Evolutionary conservation across 257 asterid genomes (phyloP).

Genomic region (Cynanchum wilfordii): DNA sequence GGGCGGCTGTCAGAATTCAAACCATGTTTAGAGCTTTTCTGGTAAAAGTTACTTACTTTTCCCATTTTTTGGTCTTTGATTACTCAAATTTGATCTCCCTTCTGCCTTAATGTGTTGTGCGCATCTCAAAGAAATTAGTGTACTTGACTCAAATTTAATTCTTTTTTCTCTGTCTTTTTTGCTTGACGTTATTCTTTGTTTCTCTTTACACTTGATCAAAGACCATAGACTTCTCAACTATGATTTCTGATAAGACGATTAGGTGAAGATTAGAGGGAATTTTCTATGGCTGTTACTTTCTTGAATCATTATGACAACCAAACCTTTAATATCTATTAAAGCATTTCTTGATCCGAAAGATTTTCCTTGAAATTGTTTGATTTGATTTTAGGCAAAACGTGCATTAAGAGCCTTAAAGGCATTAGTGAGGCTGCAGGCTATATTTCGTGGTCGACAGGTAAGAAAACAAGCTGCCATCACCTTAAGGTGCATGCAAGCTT

Average conservation of each 20-base stretch:
- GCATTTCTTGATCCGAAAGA: background rate
- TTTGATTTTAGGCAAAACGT: constrained; percentile 55
- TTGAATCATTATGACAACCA: background rate
- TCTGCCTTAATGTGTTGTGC: background rate
- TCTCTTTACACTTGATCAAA: background rate
- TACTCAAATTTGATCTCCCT: background rate
- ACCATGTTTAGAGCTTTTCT: constrained; percentile 73
- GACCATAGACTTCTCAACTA: background rate
- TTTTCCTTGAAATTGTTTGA: background rate
- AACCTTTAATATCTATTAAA: no score
- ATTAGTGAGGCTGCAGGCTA: constrained; percentile 86
- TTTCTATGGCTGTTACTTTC: background rate
- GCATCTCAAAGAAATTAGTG: background rate
- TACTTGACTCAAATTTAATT: background rate
- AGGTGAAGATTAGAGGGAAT: background rate
- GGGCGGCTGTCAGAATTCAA: constrained; percentile 93
- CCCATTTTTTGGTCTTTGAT: background rate
- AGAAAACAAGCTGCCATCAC: constrained; percentile 86
- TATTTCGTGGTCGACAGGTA: constrained; percentile 75
- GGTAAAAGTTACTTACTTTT: constrained; percentile 31
- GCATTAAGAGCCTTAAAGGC: constrained; percentile 89
- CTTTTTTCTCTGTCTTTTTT: background rate
- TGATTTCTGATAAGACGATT: background rate
- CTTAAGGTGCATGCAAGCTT: constrained; percentile 85
- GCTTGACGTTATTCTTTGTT: background rate